Conservation (phyloP, 768 basidiomycete genomes). For the Hygrocybe coccinea region DNA sequence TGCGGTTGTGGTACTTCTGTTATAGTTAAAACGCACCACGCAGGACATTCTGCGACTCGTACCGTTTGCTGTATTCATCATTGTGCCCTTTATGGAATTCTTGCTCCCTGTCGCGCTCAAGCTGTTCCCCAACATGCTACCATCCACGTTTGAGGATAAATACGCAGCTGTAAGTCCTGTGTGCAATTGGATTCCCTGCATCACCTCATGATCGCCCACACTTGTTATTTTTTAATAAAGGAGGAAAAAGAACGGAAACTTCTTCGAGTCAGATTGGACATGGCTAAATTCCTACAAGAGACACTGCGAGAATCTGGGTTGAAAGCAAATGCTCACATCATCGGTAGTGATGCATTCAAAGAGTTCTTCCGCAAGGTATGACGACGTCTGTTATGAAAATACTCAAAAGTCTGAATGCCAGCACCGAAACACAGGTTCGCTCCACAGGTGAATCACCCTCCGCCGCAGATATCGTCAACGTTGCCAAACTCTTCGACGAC, state of each 20-base stretch:
- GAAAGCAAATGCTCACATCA: constrained; percentile 88
- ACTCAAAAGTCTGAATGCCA: background rate
- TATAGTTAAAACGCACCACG: constrained; percentile 85
- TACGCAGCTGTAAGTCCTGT: constrained; percentile 66
- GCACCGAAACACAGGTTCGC: constrained; percentile 49
- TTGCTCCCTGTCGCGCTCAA: constrained; percentile 93
- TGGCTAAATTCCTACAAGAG: constrained; percentile 99
- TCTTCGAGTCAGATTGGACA: constrained; percentile 89
- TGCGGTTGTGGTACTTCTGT: background rate
- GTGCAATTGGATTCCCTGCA: background rate
- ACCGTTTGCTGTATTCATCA: constrained; percentile 90
- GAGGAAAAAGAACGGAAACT: constrained; percentile 97
- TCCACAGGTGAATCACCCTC: constrained; percentile 95
- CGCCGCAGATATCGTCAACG: constrained; percentile 81
- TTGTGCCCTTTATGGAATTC: constrained; percentile 98
- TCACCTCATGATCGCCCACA: background rate
- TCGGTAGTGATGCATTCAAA: constrained; percentile 94
- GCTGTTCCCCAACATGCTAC: constrained; percentile 97
- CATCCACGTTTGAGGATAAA: constrained; percentile 97
- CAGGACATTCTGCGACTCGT: constrained; percentile 88
- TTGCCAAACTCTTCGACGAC: constrained; percentile 95
- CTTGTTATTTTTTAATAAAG: constrained; percentile 41
- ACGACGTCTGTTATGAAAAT: background rate
- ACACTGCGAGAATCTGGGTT: constrained; percentile 92
- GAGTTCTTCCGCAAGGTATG: constrained; percentile 96